Base-by-base conservation (phyloP, 495 filamentous ascomycete genomes). In the Penicillium daleae region DNA sequence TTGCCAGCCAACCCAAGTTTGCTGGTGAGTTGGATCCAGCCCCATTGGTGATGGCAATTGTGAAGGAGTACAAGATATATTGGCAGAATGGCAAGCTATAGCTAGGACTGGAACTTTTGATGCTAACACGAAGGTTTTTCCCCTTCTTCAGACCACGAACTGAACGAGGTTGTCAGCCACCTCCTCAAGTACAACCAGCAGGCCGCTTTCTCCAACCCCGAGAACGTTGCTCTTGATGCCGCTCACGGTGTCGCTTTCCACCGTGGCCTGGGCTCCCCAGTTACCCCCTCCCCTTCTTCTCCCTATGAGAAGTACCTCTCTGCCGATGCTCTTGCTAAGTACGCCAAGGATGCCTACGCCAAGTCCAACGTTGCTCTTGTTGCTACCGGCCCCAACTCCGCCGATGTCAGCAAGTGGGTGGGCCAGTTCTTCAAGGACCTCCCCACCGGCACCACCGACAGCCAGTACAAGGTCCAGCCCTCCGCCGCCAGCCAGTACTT, bases 161-260 rank as follows among this genome's bases (percentile, higher is more conserved):
- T 92, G 78, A 82, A 91, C 66, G 96, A 99, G 78, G 87, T 97
- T 71, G 84, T 98, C 60, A 76, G 88, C 70, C 81, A 84, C 55
- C 79, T 88, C 66, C 85, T 99, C 69, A 83, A 88, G 69, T 67
- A 86, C 67, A 85, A 88, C 73, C 90, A 95, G 79, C 83, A 89
- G 66, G 83, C 83, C 60, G 72, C 92, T 62, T 80, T 87, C 62
- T 80, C 78, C 63, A 86, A 86, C 77, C 82, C 92, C 52, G 80
- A 85, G 66, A 85, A 84, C 60, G 76, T 96, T 66, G 93, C 95
- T 62, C 71, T 94, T 66, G 90, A 96, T 78, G 89, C 90, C 61
- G 95, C 88, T 33, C 93, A 98, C 80, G 83, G 87, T 59, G 79
- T 93, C 65, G 95, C 95, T 64, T 99, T 98, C 86, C 95, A 99